phyloP scores from a whole-genome alignment of 768 basidiomycete genomes.

The Austroboletus eburneus region DNA sequence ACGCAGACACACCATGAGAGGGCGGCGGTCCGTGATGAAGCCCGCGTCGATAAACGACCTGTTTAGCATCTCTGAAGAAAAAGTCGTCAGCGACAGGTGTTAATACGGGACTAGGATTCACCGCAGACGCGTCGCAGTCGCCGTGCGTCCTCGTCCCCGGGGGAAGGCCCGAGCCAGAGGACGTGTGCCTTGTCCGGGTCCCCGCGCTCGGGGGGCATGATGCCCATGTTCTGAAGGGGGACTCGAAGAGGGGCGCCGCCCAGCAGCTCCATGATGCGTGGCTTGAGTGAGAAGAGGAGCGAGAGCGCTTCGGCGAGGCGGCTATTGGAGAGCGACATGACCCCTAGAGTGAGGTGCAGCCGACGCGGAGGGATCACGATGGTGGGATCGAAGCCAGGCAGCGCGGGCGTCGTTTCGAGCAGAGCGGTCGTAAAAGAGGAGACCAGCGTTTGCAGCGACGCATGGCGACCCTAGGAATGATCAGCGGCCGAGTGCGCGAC shows the following conservation, averaged over 20 bases:
- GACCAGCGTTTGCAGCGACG: conserved; percentile 34
- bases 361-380: conserved; percentile 54
- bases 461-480: conserved; percentile 37
- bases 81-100: conserved; percentile 5
- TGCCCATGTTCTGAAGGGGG: conserved; percentile 45
- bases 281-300: conserved; percentile 36
- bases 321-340: conserved; percentile 67
- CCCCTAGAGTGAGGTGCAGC: conserved; percentile 73
- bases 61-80: conserved; percentile 42
- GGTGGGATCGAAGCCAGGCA: conserved; percentile 53
- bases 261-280: conserved; percentile 43
- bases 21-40: conserved; percentile 44
- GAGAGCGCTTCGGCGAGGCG: conserved; percentile 38
- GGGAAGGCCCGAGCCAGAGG: conserved; percentile 50
- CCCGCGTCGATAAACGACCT: conserved; percentile 37
- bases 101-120: conserved; percentile 16
- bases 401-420: conserved; percentile 21
- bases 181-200: conserved; percentile 46
- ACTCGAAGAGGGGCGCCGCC: conserved; percentile 30
- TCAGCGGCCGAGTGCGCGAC: conserved; percentile 2
- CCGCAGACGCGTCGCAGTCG: conserved; percentile 34
- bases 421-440: conserved; percentile 33
- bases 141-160: conserved; percentile 28
- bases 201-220: conserved; percentile 41
- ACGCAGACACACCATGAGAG: conserved; percentile 42